phyloP scores from a whole-genome alignment of 768 basidiomycete species.

The Arthromyces matolae region DNA sequence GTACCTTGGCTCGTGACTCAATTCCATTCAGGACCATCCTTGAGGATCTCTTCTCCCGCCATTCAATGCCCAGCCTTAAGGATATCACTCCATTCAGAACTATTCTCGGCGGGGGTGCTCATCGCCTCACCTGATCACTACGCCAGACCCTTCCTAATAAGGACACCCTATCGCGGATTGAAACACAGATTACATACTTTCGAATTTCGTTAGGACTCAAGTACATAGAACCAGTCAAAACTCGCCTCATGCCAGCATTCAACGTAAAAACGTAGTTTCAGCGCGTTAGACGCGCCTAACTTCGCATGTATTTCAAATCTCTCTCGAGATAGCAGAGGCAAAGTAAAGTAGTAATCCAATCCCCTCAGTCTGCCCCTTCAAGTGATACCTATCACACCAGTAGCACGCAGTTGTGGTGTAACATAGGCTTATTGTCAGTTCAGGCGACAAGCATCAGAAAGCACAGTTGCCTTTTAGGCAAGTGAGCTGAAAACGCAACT shows the following conservation, averaged over 20 bases:
- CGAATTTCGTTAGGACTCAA: neutral
- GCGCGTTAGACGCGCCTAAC: neutral
- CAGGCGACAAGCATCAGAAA: neutral
- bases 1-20: slow-evolving; percentile 7
- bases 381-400: too few species aligned
- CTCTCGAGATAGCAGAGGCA: neutral
- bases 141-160: neutral
- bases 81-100: slow-evolving; percentile 1
- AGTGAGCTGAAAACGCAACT: too few species aligned
- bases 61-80: slow-evolving; percentile 9
- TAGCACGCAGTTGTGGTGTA: neutral
- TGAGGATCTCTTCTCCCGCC: slow-evolving; percentile 12
- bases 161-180: slow-evolving; percentile 1
- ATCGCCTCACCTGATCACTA: slow-evolving; percentile 10
- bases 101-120: slow-evolving; percentile 7
- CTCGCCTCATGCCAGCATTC: slow-evolving; percentile 2
- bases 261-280: neutral
- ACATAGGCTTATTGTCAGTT: neutral
- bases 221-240: neutral
- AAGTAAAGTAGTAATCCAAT: too few species aligned
- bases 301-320: neutral
- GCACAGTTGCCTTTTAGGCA: neutral
- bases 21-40: too few species aligned
- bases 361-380: too few species aligned
- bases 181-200: slow-evolving; percentile 3